Conservation (phyloP, 306 rosid species). For the Casuarina glauca region DNA sequence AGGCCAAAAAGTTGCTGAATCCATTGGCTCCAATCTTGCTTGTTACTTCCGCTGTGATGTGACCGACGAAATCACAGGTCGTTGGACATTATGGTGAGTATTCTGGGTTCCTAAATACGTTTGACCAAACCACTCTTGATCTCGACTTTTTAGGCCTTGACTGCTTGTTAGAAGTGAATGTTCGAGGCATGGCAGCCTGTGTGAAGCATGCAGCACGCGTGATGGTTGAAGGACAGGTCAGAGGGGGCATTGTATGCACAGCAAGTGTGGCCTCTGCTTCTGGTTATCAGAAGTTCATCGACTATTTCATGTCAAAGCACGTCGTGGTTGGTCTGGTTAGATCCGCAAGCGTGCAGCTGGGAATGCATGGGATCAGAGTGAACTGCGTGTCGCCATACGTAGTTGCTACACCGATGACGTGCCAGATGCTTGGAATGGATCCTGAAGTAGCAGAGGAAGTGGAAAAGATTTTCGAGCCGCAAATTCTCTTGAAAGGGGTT, state of each 20-base stretch:
- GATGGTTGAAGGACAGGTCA: constrained; percentile 45
- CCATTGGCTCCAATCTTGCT: constrained; percentile 41
- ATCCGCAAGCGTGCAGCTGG: constrained; percentile 36
- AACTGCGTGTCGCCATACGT: constrained; percentile 42
- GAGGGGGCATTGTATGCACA: constrained; percentile 55
- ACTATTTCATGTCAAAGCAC: constrained; percentile 43
- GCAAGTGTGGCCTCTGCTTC: constrained; percentile 26
- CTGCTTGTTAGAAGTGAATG: constrained; percentile 27
- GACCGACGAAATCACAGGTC: constrained; percentile 31
- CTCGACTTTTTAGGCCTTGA: constrained; percentile 38
- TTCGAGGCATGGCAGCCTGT: constrained; percentile 38
- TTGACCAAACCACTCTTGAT: constrained; percentile 30
- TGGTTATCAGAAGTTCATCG: background rate
- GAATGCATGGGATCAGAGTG: constrained; percentile 27
- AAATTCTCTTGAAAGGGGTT: constrained; percentile 38
- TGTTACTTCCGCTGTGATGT: constrained; percentile 56
- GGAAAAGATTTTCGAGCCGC: background rate
- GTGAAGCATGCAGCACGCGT: constrained; percentile 54
- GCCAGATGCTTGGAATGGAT: background rate
- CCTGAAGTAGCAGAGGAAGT: constrained; percentile 7
- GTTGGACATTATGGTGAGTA: constrained; percentile 64
- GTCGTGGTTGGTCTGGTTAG: constrained; percentile 35
- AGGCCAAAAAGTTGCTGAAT: constrained; percentile 39
- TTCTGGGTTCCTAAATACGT: constrained; percentile 29
- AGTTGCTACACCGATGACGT: constrained; percentile 41